These are phyloP conservation scores for Nothophoma quercina DNA, from an alignment of 2,329 filamentous ascomycete species.

Conservation along the genomic window DNA sequence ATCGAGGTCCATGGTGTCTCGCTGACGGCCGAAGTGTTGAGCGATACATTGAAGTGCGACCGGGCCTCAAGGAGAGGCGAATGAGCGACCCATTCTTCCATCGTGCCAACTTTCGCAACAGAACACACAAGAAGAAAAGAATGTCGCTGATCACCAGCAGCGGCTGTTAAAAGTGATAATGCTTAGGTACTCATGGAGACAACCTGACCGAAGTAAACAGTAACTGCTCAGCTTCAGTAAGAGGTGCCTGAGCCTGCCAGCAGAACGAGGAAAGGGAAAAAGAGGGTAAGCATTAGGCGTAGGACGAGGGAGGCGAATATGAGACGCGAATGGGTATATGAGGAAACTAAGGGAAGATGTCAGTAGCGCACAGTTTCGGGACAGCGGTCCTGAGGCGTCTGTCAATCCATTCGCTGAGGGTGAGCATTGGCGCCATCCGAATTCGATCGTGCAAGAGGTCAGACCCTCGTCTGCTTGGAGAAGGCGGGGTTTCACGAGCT, in stretches of 20 bases:
- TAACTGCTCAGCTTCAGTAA: constrained; percentile 47
- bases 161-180: constrained; percentile 43
- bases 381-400: constrained; percentile 50
- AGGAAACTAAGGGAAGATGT: constrained; percentile 41
- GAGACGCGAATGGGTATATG: constrained; percentile 52
- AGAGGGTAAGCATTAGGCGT: constrained; percentile 49
- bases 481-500: constrained; percentile 47
- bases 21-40: constrained; percentile 42
- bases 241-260: constrained; percentile 51
- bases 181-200: constrained; percentile 50
- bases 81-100: constrained; percentile 47
- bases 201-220: constrained; percentile 44
- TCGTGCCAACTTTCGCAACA: constrained; percentile 41
- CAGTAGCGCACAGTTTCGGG: constrained; percentile 49
- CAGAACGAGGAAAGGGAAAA: constrained; percentile 47
- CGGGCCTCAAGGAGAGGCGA: constrained; percentile 43
- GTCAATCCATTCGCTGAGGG: constrained; percentile 39
- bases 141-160: constrained; percentile 51
- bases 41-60: constrained; percentile 50
- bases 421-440: constrained; percentile 38
- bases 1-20: constrained; percentile 40
- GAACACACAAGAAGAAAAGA: constrained; percentile 41
- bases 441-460: constrained; percentile 37
- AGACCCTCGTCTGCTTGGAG: constrained; percentile 38
- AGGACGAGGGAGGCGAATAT: constrained; percentile 45